phyloP scores from a whole-genome alignment of 192 early-diverging fungal species.

The Obelidium mucronatum region DNA sequence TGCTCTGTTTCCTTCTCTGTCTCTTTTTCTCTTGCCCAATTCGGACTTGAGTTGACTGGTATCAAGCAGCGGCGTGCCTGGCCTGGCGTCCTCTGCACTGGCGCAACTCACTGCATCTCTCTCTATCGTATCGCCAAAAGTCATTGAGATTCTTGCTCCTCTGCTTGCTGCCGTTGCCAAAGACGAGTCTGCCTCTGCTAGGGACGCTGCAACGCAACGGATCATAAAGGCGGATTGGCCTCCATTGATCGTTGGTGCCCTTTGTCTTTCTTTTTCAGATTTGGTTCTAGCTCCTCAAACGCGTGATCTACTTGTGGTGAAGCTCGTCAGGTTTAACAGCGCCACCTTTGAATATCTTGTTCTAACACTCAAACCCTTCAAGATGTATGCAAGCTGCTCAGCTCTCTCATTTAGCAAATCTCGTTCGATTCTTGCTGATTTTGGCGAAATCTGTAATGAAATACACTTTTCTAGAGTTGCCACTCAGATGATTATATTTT shows the following conservation, averaged over 20 bases:
- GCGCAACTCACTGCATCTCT: neutral
- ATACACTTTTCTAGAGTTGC: too few relatives aligned
- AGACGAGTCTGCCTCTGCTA: neutral
- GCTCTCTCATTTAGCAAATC: neutral
- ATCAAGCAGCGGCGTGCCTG: neutral
- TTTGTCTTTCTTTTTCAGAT: slow-evolving; percentile 10
- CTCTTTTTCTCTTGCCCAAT: neutral
- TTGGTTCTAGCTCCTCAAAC: neutral
- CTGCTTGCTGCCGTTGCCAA: neutral
- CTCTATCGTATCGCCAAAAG: neutral
- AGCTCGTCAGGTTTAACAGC: slow-evolving; percentile 4
- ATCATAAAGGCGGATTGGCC: slow-evolving; percentile 17
- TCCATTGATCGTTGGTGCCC: neutral
- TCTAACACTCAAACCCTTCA: too few relatives aligned
- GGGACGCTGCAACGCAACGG: neutral
- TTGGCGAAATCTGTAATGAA: slow-evolving; percentile 25
- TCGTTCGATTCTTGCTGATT: slow-evolving; percentile 19
- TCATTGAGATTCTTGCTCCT: neutral
- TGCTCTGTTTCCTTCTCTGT: neutral
- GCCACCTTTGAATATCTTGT: too few relatives aligned
- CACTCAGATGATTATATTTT: too few relatives aligned
- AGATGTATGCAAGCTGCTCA: slow-evolving; percentile 4
- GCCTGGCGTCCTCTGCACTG: neutral
- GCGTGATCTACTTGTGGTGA: neutral
- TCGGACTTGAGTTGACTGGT: too few relatives aligned